Evolutionary conservation across 805 yeast species (phyloP).

Genomic region (Candida adriatica): DNA sequence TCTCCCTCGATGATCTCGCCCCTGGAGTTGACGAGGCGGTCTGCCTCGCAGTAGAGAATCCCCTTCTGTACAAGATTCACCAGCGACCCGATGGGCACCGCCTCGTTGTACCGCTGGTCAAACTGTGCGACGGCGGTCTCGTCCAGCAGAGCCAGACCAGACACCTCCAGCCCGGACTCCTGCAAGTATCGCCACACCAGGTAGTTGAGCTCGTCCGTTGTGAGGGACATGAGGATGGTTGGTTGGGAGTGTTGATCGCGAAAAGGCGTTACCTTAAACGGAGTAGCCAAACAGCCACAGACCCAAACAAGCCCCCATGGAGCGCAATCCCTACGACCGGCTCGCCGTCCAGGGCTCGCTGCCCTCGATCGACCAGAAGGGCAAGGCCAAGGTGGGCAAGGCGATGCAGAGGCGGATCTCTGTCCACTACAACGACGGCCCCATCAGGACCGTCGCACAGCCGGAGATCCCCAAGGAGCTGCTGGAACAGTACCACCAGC

Average conservation of each 20-base stretch:
- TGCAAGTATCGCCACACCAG: constrained; percentile 89
- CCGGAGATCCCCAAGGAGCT: constrained; percentile 20
- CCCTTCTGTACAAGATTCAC: constrained; percentile 85
- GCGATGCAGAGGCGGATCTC: constrained; percentile 40
- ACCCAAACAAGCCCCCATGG: too few relatives aligned
- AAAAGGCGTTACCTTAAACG: too few relatives aligned
- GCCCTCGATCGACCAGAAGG: constrained; percentile 29
- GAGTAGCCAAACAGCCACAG: too few relatives aligned
- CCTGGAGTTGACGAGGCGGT: constrained; percentile 40
- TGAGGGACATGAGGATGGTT: constrained; percentile 53
- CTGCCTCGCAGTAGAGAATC: constrained; percentile 66
- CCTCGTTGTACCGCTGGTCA: constrained; percentile 42
- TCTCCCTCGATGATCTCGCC: constrained; percentile 22
- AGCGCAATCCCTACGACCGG: too few relatives aligned
- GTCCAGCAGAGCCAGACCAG: constrained; percentile 76
- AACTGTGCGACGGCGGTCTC: constrained; percentile 57
- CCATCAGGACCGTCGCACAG: too few relatives aligned
- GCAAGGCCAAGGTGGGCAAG: constrained; percentile 32
- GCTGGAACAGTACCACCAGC: constrained; percentile 12
- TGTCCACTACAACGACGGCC: constrained; percentile 26
- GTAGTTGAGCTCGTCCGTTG: constrained; percentile 82
- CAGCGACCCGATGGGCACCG: constrained; percentile 71
- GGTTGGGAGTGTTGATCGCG: neutral
- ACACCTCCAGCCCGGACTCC: constrained; percentile 69
- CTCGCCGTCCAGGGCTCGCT: constrained; percentile 11